Percentiles rank a stretch among this genome's conserved stretches.
phyloP scores from a whole-genome alignment of 208 protist genomes.

The Leishmania lainsoni region DNA sequence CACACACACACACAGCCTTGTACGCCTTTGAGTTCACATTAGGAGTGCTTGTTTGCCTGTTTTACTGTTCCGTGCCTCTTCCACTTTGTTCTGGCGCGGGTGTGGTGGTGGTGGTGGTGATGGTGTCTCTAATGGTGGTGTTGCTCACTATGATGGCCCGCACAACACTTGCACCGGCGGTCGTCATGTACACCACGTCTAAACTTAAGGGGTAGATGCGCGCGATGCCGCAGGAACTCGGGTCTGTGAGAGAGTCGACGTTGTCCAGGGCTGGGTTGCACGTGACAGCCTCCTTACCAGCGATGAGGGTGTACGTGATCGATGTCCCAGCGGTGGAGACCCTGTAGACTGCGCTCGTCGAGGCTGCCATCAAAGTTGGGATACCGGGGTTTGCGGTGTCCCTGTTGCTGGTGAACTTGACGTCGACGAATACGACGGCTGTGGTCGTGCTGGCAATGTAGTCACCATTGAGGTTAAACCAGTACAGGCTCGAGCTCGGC shows the following conservation, averaged over 20 bases:
- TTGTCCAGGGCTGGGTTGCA: conserved; percentile 13
- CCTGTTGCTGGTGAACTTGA: conserved; percentile 3
- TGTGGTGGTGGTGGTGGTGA: background rate
- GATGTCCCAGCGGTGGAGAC: conserved; percentile 19
- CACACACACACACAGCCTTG: background rate
- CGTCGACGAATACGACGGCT: conserved; percentile 15
- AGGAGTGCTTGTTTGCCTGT: background rate
- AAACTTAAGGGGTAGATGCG: conserved; percentile 42
- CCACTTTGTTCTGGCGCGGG: background rate
- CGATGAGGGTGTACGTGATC: conserved; percentile 28
- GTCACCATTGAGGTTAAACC: too few relatives aligned
- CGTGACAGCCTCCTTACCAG: conserved; percentile 20
- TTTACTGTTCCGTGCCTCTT: background rate
- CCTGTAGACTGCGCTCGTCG: conserved; percentile 6
- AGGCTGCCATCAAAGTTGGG: conserved; percentile 15
- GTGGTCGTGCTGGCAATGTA: too few relatives aligned
- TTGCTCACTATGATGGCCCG: too few relatives aligned
- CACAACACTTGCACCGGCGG: too few relatives aligned
- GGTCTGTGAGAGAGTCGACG: conserved; percentile 19
- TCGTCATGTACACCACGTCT: conserved; percentile 58
- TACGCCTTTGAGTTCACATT: background rate
- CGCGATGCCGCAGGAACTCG: conserved; percentile 40
- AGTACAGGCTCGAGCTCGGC: too few relatives aligned
- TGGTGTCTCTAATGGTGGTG: too few relatives aligned
- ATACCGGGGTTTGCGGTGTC: conserved; percentile 1